A percentile compares a stretch with the other conserved stretches of the same genome.
phyloP scores from a whole-genome alignment of 192 early-diverging fungal genomes.

The Coemansia sp. region DNA sequence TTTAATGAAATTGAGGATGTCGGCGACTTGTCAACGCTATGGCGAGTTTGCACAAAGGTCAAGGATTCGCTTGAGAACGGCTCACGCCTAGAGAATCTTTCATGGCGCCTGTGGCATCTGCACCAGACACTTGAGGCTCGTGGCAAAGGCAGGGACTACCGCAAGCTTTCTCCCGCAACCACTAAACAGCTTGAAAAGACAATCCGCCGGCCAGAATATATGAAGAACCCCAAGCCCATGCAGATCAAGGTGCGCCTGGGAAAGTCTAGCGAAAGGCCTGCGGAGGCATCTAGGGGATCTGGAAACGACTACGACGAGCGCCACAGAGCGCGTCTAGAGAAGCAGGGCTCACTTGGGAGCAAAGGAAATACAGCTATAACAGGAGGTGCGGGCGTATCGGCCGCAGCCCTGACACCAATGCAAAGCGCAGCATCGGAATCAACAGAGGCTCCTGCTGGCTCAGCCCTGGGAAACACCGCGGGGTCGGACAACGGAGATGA shows the following conservation, averaged over 20 bases:
- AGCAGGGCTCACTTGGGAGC: background rate
- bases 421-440: no score
- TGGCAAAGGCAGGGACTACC: slow-evolving; percentile 53
- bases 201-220: slow-evolving; percentile 34
- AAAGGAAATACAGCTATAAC: no score
- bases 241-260: slow-evolving; percentile 55
- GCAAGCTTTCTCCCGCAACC: slow-evolving; percentile 60
- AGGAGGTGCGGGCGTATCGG: no score
- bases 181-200: slow-evolving; percentile 61
- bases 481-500: background rate
- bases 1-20: slow-evolving; percentile 72
- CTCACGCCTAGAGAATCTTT: slow-evolving; percentile 78
- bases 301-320: slow-evolving; percentile 1
- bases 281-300: background rate
- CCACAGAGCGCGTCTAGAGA: slow-evolving; percentile 1
- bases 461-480: background rate
- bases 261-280: slow-evolving; percentile 31
- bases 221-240: slow-evolving; percentile 49
- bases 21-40: slow-evolving; percentile 74
- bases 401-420: no score
- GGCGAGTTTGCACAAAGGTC: slow-evolving; percentile 84
- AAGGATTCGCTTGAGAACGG: slow-evolving; percentile 83
- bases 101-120: slow-evolving; percentile 83
- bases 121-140: slow-evolving; percentile 66
- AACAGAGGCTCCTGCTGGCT: no score